phyloP scores from a whole-genome alignment of 768 basidiomycete species.

The Calocera viscosa region DNA sequence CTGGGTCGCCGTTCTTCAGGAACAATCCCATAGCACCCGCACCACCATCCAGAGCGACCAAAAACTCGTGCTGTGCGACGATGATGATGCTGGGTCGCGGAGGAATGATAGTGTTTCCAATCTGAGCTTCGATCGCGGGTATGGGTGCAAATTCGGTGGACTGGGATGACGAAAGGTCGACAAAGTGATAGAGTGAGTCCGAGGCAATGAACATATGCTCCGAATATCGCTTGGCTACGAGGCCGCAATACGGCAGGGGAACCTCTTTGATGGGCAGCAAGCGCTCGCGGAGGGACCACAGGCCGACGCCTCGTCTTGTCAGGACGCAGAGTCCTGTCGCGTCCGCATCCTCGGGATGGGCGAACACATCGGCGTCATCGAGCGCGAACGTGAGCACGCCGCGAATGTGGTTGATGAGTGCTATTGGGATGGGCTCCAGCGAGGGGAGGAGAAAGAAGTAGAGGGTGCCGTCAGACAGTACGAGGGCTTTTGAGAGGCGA shows the following conservation, averaged over 20 bases:
- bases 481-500: constrained; percentile 56
- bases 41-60: constrained; percentile 78
- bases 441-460: constrained; percentile 72
- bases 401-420: constrained; percentile 59
- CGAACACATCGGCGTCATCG: constrained; percentile 47
- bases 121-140: constrained; percentile 46
- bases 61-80: constrained; percentile 65
- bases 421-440: constrained; percentile 53
- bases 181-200: constrained; percentile 55
- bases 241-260: constrained; percentile 10
- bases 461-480: constrained; percentile 50
- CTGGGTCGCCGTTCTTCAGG: constrained; percentile 75
- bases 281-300: constrained; percentile 55
- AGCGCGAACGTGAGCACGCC: constrained; percentile 71
- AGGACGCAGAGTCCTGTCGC: constrained; percentile 61
- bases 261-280: constrained; percentile 48
- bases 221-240: constrained; percentile 48
- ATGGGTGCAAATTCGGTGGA: constrained; percentile 65
- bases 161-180: constrained; percentile 62
- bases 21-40: constrained; percentile 73
- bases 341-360: constrained; percentile 31
- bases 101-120: constrained; percentile 24
- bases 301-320: constrained; percentile 49
- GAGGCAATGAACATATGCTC: constrained; percentile 63
- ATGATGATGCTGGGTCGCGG: constrained; percentile 64